Evolutionary conservation across 257 asterid species (phyloP).

Genomic region (Solanum appendiculatum): DNA sequence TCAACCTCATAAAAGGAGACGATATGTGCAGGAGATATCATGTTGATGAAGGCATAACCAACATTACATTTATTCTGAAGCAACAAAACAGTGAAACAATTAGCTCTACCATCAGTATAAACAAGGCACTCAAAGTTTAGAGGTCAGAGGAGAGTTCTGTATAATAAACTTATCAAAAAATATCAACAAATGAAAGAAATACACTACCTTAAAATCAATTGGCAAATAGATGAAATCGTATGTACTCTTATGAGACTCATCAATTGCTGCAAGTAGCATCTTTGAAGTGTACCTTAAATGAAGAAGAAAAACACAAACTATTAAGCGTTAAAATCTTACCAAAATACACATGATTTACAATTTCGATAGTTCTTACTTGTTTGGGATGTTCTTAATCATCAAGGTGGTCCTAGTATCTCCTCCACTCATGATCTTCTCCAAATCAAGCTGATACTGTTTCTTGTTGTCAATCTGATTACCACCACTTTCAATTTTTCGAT

Average conservation of each 20-base stretch:
- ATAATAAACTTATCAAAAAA: background rate
- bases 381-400: constrained; percentile 95
- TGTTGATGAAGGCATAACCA: constrained; percentile 94
- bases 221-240: constrained; percentile 95
- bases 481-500: constrained; percentile 58
- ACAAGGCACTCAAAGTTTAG: background rate
- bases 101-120: background rate
- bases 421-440: constrained; percentile 72
- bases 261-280: constrained; percentile 90
- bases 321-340: background rate
- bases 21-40: constrained; percentile 82
- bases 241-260: constrained; percentile 85
- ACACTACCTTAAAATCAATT: constrained; percentile 84
- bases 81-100: background rate
- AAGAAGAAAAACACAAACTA: background rate
- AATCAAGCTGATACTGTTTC: constrained; percentile 84
- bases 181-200: background rate
- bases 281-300: constrained; percentile 78
- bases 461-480: constrained; percentile 70
- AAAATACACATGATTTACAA: background rate
- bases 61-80: constrained; percentile 95
- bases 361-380: constrained; percentile 52
- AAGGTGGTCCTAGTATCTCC: constrained; percentile 88
- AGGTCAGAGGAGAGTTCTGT: background rate
- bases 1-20: constrained; percentile 74